Percentiles rank a stretch among this genome's conserved stretches.
These are phyloP conservation scores for Boletales sp. DNA, from an alignment of 768 basidiomycete species.

Conservation along the genomic window DNA sequence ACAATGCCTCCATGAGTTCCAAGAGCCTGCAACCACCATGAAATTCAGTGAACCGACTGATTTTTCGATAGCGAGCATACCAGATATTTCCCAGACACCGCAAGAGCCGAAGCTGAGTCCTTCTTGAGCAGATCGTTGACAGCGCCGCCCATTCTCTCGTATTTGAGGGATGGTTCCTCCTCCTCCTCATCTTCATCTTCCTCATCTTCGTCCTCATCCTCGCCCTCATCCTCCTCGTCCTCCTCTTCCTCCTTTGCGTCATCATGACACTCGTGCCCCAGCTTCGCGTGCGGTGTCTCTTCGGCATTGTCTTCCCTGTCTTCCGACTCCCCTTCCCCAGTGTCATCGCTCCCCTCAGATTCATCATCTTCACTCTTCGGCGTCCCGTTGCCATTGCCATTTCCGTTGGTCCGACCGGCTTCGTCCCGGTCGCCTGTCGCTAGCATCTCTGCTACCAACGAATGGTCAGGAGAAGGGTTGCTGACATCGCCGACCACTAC, in stretches of 20 bases:
- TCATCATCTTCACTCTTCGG: background rate
- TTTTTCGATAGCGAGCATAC: conserved; percentile 37
- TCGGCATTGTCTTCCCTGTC: background rate
- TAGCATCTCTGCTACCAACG: conserved; percentile 1
- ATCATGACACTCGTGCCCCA: conserved; percentile 1
- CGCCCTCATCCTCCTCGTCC: conserved; percentile 22
- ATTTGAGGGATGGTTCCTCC: conserved; percentile 90
- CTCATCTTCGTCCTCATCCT: conserved; percentile 44
- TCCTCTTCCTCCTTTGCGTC: conserved; percentile 19
- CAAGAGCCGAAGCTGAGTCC: conserved; percentile 83
- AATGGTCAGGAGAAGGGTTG: background rate
- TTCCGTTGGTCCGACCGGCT: conserved; percentile 17
- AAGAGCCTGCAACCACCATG: conserved; percentile 54
- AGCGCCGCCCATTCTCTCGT: conserved; percentile 72
- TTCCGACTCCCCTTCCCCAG: conserved; percentile 4
- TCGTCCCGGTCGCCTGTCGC: background rate
- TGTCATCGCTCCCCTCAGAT: conserved; percentile 5
- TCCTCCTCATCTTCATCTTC: conserved; percentile 73
- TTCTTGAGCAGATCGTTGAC: conserved; percentile 79
- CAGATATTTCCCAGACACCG: conserved; percentile 68
- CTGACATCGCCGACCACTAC: background rate
- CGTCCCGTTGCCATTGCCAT: conserved; percentile 3
- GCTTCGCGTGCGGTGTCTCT: conserved; percentile 1
- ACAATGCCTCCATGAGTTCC: conserved; percentile 94
- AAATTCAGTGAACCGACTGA: background rate